These are phyloP conservation scores for Cladosporium sphaerospermum DNA, from an alignment of 2,329 filamentous ascomycete species.

Conservation along the genomic window DNA sequence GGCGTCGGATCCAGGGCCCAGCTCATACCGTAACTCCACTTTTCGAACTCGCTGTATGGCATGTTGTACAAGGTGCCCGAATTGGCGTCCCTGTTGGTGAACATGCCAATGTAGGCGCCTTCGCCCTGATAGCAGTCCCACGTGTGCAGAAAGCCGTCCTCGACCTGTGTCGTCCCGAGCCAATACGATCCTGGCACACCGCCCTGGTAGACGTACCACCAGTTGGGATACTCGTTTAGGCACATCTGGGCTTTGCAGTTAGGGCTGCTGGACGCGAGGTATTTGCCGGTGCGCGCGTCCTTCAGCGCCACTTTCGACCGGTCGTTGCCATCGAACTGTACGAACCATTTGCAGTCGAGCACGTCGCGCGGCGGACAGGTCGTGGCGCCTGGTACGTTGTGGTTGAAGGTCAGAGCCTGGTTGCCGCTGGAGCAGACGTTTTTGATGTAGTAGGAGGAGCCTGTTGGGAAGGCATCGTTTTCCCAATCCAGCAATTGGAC, in stretches of 20 bases:
- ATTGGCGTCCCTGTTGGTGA: constrained; percentile 12
- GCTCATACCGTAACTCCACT: constrained; percentile 7
- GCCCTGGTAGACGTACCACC: constrained; percentile 13
- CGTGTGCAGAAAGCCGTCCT: constrained; percentile 13
- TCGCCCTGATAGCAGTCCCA: constrained; percentile 1
- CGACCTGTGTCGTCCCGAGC: constrained; percentile 11
- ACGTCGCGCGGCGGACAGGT: constrained; percentile 5
- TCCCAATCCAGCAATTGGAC: constrained; percentile 8
- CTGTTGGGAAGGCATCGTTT: constrained; percentile 13
- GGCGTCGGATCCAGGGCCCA: constrained; percentile 14
- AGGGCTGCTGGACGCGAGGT: constrained; percentile 5
- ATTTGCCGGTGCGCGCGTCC: constrained; percentile 4
- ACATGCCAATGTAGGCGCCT: constrained; percentile 3
- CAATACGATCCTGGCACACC: constrained; percentile 9
- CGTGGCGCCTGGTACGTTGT: background rate
- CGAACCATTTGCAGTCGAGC: constrained; percentile 13
- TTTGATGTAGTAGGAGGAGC: constrained; percentile 12
- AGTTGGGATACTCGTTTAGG: constrained; percentile 5
- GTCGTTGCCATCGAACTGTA: constrained; percentile 13
- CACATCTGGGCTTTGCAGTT: constrained; percentile 3
- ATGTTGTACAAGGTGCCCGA: background rate
- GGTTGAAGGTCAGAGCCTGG: constrained; percentile 11
- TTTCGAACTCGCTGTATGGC: constrained; percentile 9
- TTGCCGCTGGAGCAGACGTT: constrained; percentile 11
- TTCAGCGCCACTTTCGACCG: constrained; percentile 9